These are phyloP conservation scores for Epicoccum nigrum DNA, from an alignment of 2,329 filamentous ascomycete genomes.

Conservation along the genomic window DNA sequence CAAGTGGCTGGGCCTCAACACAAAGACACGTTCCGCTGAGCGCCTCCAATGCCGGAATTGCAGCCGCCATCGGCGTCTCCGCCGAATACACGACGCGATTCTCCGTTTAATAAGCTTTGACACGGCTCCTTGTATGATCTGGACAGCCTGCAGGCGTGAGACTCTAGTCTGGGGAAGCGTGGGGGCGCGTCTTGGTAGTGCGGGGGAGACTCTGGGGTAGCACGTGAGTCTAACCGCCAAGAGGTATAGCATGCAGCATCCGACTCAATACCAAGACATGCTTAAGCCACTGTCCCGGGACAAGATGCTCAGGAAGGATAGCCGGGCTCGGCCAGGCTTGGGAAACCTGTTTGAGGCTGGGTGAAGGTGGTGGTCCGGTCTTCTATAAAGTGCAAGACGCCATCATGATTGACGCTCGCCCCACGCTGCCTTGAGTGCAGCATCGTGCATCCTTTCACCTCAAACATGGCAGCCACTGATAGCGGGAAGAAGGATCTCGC, in stretches of 20 bases:
- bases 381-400: constrained; percentile 2
- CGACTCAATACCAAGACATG: constrained; percentile 8
- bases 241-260: background rate
- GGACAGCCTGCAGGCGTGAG: background rate
- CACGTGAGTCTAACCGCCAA: constrained; percentile 4
- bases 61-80: constrained; percentile 3
- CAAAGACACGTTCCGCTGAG: background rate
- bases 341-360: background rate
- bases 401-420: background rate
- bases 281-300: constrained; percentile 8
- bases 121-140: background rate
- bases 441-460: background rate
- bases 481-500: constrained; percentile 4
- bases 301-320: constrained; percentile 11
- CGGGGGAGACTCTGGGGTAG: constrained; percentile 16
- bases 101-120: background rate
- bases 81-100: background rate
- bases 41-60: background rate
- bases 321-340: constrained; percentile 7
- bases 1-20: constrained; percentile 17
- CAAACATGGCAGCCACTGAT: background rate
- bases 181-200: constrained; percentile 7
- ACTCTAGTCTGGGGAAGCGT: constrained; percentile 13
- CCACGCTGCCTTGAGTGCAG: background rate
- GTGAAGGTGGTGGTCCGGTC: background rate